Evolutionary conservation across 768 basidiomycete genomes (phyloP).

Genomic region (Calocybe gangraenosa): DNA sequence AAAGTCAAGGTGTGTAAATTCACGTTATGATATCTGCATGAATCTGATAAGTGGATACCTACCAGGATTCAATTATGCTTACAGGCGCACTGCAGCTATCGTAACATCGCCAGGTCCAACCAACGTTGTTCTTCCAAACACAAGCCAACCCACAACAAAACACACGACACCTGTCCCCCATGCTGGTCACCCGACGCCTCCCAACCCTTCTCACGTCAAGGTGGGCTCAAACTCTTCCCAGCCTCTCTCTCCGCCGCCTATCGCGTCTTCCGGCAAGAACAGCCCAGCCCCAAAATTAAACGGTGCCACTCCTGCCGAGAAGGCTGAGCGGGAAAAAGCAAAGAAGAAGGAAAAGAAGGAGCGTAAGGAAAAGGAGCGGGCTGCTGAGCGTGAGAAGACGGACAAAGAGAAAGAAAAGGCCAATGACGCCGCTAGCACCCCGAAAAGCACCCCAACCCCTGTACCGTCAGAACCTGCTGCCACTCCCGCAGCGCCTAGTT

Average conservation of each 20-base stretch:
- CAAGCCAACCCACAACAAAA: constrained; percentile 34
- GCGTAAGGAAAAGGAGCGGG: constrained; percentile 49
- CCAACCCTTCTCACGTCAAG: constrained; percentile 23
- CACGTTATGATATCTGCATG: neutral
- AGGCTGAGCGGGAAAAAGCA: constrained; percentile 50
- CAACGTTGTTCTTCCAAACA: constrained; percentile 43
- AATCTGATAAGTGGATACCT: constrained; percentile 1
- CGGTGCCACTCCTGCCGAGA: constrained; percentile 38
- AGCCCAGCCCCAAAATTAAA: constrained; percentile 36
- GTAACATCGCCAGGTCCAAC: constrained; percentile 57
- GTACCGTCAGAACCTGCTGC: constrained; percentile 18
- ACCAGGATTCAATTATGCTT: constrained; percentile 89
- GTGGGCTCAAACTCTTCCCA: constrained; percentile 28
- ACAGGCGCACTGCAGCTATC: constrained; percentile 69
- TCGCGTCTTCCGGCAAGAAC: constrained; percentile 28
- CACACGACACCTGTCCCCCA: constrained; percentile 32
- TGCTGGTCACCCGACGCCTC: constrained; percentile 21
- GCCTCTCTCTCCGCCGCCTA: constrained; percentile 34
- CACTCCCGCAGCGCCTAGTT: constrained; percentile 16
- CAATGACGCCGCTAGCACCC: constrained; percentile 25
- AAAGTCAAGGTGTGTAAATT: constrained; percentile 71
- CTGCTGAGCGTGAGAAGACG: constrained; percentile 37
- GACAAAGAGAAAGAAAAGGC: constrained; percentile 27
- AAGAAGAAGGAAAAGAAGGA: constrained; percentile 66
- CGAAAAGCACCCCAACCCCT: constrained; percentile 26